These are phyloP conservation scores for Monosporozyma aquatica DNA, from an alignment of 805 yeast species.

Conservation along the genomic window DNA sequence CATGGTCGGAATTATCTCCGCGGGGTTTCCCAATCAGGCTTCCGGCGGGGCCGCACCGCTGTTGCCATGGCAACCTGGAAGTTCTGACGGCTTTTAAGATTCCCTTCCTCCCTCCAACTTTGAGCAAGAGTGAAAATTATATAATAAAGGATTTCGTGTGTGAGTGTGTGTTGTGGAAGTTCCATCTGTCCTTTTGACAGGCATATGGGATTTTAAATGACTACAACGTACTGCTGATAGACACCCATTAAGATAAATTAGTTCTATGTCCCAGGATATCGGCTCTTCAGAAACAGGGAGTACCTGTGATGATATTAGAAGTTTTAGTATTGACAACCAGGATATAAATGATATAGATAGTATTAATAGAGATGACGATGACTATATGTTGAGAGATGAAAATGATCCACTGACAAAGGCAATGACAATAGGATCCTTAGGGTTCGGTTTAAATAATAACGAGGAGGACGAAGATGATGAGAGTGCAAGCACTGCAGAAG, in stretches of 20 bases:
- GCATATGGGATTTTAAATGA: neutral
- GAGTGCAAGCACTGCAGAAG: neutral
- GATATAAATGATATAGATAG: neutral
- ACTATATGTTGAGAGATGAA: constrained; percentile 1
- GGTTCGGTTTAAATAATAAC: neutral
- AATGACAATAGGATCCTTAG: neutral
- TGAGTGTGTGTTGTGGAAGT: neutral
- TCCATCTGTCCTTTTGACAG: neutral
- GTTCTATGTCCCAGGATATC: neutral
- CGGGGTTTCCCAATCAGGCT: too few species aligned
- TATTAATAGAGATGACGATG: neutral
- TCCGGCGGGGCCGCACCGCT: too few species aligned
- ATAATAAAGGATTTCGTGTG: too few species aligned
- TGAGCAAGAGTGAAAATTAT: too few species aligned
- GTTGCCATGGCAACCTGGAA: too few species aligned
- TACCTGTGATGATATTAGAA: neutral
- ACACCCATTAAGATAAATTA: too few species aligned
- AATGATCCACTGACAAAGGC: neutral
- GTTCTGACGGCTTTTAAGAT: too few species aligned
- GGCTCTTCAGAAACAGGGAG: neutral
- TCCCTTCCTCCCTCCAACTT: too few species aligned
- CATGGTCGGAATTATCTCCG: too few species aligned
- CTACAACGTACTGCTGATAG: too few species aligned
- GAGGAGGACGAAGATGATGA: neutral
- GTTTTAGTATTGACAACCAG: neutral